phyloP scores from a whole-genome alignment of 2,329 filamentous ascomycete species.

The Tolypocladium nubicola region DNA sequence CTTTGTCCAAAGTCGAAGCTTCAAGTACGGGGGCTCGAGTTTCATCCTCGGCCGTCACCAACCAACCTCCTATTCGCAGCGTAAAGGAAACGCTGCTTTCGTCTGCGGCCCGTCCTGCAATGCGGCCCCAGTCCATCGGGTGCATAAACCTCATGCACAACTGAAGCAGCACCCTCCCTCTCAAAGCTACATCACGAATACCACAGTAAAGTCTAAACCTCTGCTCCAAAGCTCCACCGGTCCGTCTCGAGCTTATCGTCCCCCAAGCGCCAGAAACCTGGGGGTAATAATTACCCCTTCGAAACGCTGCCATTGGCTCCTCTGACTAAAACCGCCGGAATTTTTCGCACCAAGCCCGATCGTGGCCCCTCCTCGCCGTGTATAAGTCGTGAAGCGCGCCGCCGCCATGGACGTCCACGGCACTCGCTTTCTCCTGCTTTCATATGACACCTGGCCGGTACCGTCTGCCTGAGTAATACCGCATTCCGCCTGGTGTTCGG shows the following conservation, averaged over 20 bases:
- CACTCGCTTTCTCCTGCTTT: neutral
- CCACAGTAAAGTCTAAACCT: neutral
- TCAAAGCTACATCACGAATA: neutral
- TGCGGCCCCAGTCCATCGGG: neutral
- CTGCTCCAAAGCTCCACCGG: neutral
- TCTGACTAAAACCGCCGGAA: neutral
- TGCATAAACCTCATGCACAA: neutral
- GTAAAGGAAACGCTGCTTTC: too few relatives aligned
- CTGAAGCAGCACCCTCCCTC: too few relatives aligned
- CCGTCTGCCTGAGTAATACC: neutral
- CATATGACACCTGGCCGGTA: neutral
- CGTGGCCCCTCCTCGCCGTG: neutral
- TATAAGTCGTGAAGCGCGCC: neutral
- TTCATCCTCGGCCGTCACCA: too few relatives aligned
- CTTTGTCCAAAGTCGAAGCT: too few relatives aligned
- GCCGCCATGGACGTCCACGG: neutral
- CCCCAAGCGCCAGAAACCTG: neutral
- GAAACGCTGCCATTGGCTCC: neutral
- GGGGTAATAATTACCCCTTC: neutral
- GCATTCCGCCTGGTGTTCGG: neutral
- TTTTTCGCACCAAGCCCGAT: neutral
- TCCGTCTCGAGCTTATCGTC: neutral
- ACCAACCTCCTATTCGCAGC: too few relatives aligned
- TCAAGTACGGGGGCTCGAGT: too few relatives aligned
- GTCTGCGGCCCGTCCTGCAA: neutral